Evolutionary conservation across 345 rosid species (phyloP).

Genomic region (Citrus glauca): DNA sequence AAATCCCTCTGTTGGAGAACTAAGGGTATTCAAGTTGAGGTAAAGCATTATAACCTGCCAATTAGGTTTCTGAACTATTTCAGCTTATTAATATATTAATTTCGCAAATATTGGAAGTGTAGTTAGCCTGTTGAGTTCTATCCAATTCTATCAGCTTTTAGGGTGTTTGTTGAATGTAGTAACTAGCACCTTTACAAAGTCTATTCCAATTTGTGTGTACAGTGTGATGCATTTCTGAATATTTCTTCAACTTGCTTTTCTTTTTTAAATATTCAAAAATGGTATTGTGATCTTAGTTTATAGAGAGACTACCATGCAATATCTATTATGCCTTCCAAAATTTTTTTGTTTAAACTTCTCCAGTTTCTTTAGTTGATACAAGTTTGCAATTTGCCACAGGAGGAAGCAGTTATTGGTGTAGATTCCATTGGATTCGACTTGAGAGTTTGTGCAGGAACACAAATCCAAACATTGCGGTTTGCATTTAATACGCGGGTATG

Average conservation of each 20-base stretch:
- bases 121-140: neutral
- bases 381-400: slow-evolving; percentile 38
- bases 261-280: neutral
- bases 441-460: slow-evolving; percentile 83
- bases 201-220: neutral
- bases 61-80: slow-evolving; percentile 10
- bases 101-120: neutral
- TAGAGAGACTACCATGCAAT: neutral
- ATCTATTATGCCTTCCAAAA: neutral
- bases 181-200: neutral
- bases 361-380: neutral
- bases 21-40: slow-evolving; percentile 88
- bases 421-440: slow-evolving; percentile 85
- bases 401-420: slow-evolving; percentile 54
- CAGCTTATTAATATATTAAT: neutral
- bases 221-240: neutral
- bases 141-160: neutral
- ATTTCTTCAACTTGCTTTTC: neutral
- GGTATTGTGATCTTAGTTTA: neutral
- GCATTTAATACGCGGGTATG: slow-evolving; percentile 68
- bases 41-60: slow-evolving; percentile 21
- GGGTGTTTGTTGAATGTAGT: neutral
- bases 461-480: slow-evolving; percentile 76
- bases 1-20: slow-evolving; percentile 77
- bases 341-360: neutral